phyloP scores from a whole-genome alignment of 2,329 filamentous ascomycete species.

The Didymosphaeria variabile region DNA sequence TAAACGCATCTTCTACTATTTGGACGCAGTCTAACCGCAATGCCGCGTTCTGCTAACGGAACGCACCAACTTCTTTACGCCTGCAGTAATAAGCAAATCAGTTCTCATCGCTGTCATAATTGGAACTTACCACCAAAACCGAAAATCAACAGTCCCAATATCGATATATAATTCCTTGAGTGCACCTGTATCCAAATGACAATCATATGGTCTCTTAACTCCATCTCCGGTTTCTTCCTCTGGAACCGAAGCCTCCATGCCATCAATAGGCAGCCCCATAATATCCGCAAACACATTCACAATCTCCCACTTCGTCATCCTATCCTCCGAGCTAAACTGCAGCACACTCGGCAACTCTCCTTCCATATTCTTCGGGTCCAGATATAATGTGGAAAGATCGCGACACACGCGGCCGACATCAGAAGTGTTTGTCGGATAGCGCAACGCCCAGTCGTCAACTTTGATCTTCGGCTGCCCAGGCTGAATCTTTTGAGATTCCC shows the following conservation, averaged over 20 bases:
- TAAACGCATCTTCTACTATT: no score
- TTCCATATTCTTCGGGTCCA: slow-evolving; percentile 43
- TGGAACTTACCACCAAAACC: slow-evolving; percentile 75
- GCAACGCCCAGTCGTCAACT: slow-evolving; percentile 86
- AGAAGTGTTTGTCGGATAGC: slow-evolving; percentile 89
- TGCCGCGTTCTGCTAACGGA: slow-evolving; percentile 18
- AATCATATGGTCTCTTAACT: slow-evolving; percentile 86
- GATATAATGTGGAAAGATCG: slow-evolving; percentile 76
- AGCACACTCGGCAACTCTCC: slow-evolving; percentile 72
- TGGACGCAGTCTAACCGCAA: no score
- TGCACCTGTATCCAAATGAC: slow-evolving; percentile 80
- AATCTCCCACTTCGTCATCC: slow-evolving; percentile 90
- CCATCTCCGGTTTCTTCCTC: slow-evolving; percentile 75
- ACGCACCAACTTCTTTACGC: slow-evolving; percentile 45
- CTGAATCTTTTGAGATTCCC: slow-evolving; percentile 72
- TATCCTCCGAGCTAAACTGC: slow-evolving; percentile 88
- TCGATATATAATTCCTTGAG: slow-evolving; percentile 78
- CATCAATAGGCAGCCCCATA: slow-evolving; percentile 74
- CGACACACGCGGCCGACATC: slow-evolving; percentile 82
- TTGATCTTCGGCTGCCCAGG: slow-evolving; percentile 64
- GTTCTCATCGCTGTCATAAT: not conserved
- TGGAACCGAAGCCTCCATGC: slow-evolving; percentile 65
- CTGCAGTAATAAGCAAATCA: slow-evolving; percentile 30
- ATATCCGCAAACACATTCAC: slow-evolving; percentile 80
- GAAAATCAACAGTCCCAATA: slow-evolving; percentile 77